These are phyloP conservation scores for Starmerella stigmatis DNA, from an alignment of 805 yeast genomes.

Conservation along the genomic window DNA sequence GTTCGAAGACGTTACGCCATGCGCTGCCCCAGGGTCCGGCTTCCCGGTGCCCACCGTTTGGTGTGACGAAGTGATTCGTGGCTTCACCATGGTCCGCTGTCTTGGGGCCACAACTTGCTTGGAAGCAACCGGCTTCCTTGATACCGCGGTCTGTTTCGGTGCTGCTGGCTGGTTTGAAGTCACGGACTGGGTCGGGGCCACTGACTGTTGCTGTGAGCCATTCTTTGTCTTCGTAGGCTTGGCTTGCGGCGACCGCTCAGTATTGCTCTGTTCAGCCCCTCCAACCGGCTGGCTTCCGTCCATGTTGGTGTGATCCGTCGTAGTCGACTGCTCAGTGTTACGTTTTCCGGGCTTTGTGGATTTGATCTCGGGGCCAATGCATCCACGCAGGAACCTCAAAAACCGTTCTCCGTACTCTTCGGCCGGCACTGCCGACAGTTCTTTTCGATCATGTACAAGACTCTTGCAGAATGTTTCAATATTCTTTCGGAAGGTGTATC, in stretches of 20 bases:
- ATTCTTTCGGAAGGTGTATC: conserved; percentile 45
- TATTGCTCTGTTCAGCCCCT: not conserved
- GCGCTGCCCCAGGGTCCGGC: too few relatives aligned
- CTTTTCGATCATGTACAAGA: conserved; percentile 52
- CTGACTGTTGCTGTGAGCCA: too few relatives aligned
- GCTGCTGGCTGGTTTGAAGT: too few relatives aligned
- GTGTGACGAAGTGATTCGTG: too few relatives aligned
- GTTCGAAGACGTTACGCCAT: too few relatives aligned
- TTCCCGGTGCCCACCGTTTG: too few relatives aligned
- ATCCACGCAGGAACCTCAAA: conserved; percentile 46
- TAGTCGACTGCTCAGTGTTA: conserved; percentile 3
- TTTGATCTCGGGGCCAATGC: conserved; percentile 23
- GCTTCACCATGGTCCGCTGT: too few relatives aligned
- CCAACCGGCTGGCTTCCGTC: not conserved
- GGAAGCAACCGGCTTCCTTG: too few relatives aligned
- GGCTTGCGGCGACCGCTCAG: not conserved
- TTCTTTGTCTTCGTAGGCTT: not conserved
- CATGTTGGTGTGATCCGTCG: too few relatives aligned
- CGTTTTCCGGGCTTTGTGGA: conserved; percentile 11
- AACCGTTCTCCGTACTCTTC: conserved; percentile 82
- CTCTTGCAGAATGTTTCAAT: conserved; percentile 81
- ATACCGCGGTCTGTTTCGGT: too few relatives aligned
- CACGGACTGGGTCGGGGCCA: too few relatives aligned
- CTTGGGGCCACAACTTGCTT: too few relatives aligned
- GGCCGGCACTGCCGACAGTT: conserved; percentile 86